Evolutionary conservation across 306 rosid species (phyloP).

Genomic region (Datisca glomerata): DNA sequence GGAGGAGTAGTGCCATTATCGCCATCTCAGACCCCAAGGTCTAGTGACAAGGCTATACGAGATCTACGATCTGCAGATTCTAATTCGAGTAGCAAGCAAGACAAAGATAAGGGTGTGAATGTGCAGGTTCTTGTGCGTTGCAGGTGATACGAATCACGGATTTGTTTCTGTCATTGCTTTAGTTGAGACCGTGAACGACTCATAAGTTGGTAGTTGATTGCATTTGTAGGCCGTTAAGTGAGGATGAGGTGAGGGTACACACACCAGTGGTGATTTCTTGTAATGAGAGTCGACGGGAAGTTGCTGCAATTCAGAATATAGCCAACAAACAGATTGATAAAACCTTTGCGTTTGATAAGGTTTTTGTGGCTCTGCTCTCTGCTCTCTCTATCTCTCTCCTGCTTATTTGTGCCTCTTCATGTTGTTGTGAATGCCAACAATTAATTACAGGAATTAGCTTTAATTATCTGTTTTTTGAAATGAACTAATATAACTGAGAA

Average conservation of each 20-base stretch:
- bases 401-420: background rate
- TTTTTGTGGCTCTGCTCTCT: slow-evolving; percentile 9
- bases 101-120: slow-evolving; percentile 93
- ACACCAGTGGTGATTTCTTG: slow-evolving; percentile 96
- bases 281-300: slow-evolving; percentile 68
- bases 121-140: slow-evolving; percentile 96
- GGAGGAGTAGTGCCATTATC: slow-evolving; percentile 75
- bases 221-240: slow-evolving; percentile 78
- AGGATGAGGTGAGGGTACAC: slow-evolving; percentile 70
- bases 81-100: slow-evolving; percentile 59
- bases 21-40: slow-evolving; percentile 91
- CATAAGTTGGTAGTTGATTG: slow-evolving; percentile 14
- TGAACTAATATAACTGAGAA: too few species aligned
- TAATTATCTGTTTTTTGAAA: too few species aligned
- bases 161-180: slow-evolving; percentile 6
- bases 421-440: slow-evolving; percentile 1
- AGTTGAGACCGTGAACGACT: slow-evolving; percentile 9
- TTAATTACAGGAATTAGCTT: too few species aligned
- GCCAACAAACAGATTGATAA: slow-evolving; percentile 99
- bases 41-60: slow-evolving; percentile 63
- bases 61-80: slow-evolving; percentile 98
- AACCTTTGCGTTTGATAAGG: slow-evolving; percentile 92
- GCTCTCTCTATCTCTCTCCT: background rate
- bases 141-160: slow-evolving; percentile 49
- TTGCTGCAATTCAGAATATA: slow-evolving; percentile 74